Conservation (phyloP, 176 grass and related monocot species). For the Olyra latifolia region DNA sequence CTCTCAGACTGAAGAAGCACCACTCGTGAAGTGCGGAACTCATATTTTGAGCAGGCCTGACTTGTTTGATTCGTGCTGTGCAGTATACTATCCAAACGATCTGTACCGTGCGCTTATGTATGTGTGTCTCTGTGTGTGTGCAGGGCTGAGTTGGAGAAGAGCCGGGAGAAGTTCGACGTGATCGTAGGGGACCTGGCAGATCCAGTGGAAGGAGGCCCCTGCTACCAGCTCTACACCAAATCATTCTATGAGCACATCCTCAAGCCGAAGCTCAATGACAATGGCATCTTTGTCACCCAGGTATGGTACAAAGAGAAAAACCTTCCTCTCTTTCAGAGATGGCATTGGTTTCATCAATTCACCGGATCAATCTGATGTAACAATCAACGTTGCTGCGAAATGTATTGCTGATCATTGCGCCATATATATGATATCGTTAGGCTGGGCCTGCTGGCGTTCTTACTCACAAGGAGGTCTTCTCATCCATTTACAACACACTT, state of each 20-base stretch:
- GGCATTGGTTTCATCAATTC: not conserved
- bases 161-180: slow-evolving; percentile 56
- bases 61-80: not conserved
- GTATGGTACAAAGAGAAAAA: slow-evolving; percentile 8
- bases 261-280: slow-evolving; percentile 58
- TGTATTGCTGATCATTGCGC: not conserved
- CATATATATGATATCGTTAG: slow-evolving; percentile 5
- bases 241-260: slow-evolving; percentile 67
- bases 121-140: not conserved
- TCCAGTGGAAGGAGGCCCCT: slow-evolving; percentile 76
- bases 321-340: not conserved
- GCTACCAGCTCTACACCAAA: slow-evolving; percentile 87
- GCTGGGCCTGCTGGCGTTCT: slow-evolving; percentile 80
- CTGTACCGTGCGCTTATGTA: not conserved
- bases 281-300: slow-evolving; percentile 75
- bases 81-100: not conserved
- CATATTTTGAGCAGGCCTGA: not conserved
- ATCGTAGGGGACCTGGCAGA: slow-evolving; percentile 79
- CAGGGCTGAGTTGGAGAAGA: slow-evolving; percentile 75
- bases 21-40: not conserved
- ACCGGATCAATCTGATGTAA: not conserved
- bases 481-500: slow-evolving; percentile 79
- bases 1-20: not conserved
- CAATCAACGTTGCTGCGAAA: not conserved
- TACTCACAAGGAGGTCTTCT: slow-evolving; percentile 76